Conservation (phyloP, 495 filamentous ascomycete genomes). For the Xylona heveae region DNA sequence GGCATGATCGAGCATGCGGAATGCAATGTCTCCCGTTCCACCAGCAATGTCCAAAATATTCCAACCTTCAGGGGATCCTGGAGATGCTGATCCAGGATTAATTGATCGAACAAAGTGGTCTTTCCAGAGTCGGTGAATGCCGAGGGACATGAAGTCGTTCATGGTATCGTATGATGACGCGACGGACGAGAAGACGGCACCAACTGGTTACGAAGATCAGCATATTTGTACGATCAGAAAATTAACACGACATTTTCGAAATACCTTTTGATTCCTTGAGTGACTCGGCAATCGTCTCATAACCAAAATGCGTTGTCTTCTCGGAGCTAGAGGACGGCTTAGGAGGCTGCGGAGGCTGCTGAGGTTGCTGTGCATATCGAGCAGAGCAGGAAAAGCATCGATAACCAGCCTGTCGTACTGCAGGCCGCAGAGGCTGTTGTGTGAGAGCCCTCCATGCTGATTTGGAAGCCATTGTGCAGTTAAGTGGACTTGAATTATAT, state of each 20-base stretch:
- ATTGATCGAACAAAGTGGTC: slow-evolving; percentile 87
- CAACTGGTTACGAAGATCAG: slow-evolving; percentile 28
- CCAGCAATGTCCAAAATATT: slow-evolving; percentile 94
- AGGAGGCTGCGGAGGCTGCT: slow-evolving; percentile 16
- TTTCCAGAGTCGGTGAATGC: slow-evolving; percentile 95
- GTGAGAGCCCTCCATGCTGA: neutral
- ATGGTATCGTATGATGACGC: slow-evolving; percentile 82
- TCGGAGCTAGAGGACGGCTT: slow-evolving; percentile 15
- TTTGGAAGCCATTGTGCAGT: slow-evolving; percentile 8
- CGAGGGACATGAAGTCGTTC: slow-evolving; percentile 98
- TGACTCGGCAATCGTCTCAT: slow-evolving; percentile 62
- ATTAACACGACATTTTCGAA: slow-evolving; percentile 1
- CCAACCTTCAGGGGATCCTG: slow-evolving; percentile 28
- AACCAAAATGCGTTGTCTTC: slow-evolving; percentile 82
- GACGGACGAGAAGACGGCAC: slow-evolving; percentile 85
- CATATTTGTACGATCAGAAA: slow-evolving; percentile 9
- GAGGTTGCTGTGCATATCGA: slow-evolving; percentile 20
- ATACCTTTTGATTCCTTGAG: slow-evolving; percentile 60
- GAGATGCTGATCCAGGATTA: slow-evolving; percentile 47
- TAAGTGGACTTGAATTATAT: no score
- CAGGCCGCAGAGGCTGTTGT: neutral
- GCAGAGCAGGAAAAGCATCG: slow-evolving; percentile 33
- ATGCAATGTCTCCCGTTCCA: slow-evolving; percentile 94
- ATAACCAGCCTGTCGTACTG: slow-evolving; percentile 13
- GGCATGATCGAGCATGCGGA: slow-evolving; percentile 83